These are phyloP conservation scores for Pseudogymnoascus sp. DNA, from an alignment of 2,329 filamentous ascomycete species.

Conservation along the genomic window DNA sequence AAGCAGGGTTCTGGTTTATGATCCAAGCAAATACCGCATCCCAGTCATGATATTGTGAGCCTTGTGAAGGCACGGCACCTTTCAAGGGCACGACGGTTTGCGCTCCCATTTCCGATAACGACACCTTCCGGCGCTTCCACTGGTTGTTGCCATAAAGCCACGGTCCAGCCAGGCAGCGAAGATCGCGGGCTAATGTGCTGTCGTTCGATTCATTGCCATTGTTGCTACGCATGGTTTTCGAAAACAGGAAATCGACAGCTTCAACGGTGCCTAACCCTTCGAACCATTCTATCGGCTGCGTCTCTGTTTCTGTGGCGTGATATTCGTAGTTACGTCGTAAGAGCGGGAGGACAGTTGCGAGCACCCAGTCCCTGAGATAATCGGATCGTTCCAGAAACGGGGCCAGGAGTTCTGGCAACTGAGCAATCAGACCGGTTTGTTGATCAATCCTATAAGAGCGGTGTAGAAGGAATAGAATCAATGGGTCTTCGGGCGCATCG, in stretches of 20 bases:
- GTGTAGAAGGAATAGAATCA: constrained; percentile 60
- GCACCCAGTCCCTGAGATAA: constrained; percentile 59
- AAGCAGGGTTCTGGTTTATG: constrained; percentile 47
- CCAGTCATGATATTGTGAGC: constrained; percentile 53
- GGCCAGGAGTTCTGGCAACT: constrained; percentile 58
- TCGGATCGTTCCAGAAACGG: constrained; percentile 60
- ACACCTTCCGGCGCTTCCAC: constrained; percentile 43
- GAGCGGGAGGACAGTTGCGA: constrained; percentile 62
- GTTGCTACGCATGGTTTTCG: constrained; percentile 41
- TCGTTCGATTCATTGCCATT: constrained; percentile 16
- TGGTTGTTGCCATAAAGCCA: constrained; percentile 63
- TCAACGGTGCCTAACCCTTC: constrained; percentile 51
- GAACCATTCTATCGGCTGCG: constrained; percentile 55
- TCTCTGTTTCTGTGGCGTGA: constrained; percentile 41
- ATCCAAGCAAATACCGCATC: constrained; percentile 65
- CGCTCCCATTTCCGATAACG: constrained; percentile 17
- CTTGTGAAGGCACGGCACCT: constrained; percentile 21
- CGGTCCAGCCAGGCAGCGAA: constrained; percentile 62
- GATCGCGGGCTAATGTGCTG: constrained; percentile 50
- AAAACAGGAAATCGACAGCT: constrained; percentile 56
- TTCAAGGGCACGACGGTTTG: constrained; percentile 19
- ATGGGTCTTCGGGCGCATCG: constrained; percentile 44
- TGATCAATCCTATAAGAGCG: constrained; percentile 63
- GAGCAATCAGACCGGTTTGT: constrained; percentile 63
- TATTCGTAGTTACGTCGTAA: constrained; percentile 64